Conservation (phyloP, 805 yeast species). For the Yarrowia alimentaria region DNA sequence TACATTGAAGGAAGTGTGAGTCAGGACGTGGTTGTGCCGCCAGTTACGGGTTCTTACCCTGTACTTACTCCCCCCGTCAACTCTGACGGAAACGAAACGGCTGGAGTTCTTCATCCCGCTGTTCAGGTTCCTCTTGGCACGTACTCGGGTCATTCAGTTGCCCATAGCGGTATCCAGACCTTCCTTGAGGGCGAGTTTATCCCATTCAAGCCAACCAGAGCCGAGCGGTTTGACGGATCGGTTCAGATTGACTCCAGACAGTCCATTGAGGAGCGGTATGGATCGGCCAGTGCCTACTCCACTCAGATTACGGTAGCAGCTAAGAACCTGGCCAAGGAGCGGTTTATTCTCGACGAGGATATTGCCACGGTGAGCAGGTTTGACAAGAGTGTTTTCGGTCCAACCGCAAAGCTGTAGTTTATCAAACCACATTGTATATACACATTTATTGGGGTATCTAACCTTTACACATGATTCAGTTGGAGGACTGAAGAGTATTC, state of each 20-base stretch:
- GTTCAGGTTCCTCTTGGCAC: conserved; percentile 23
- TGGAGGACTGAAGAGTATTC: too few species aligned
- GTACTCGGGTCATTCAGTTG: conserved; percentile 15
- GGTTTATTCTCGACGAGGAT: conserved; percentile 12
- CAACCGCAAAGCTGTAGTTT: neutral
- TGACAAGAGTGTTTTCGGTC: conserved; percentile 5
- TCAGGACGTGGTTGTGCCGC: conserved; percentile 4
- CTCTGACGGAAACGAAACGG: conserved; percentile 15
- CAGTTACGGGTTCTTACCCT: conserved; percentile 3
- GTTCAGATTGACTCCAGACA: conserved; percentile 3
- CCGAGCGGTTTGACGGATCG: neutral
- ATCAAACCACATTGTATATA: too few species aligned
- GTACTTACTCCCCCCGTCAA: conserved; percentile 22
- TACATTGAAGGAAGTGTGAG: neutral
- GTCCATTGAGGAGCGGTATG: conserved; percentile 4
- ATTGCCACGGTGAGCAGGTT: conserved; percentile 10
- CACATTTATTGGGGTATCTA: too few species aligned
- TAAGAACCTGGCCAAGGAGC: conserved; percentile 6
- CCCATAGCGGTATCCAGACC: conserved; percentile 19
- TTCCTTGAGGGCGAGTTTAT: conserved; percentile 19
- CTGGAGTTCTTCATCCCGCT: conserved; percentile 23
- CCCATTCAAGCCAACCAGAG: conserved; percentile 1
- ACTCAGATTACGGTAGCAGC: conserved; percentile 4
- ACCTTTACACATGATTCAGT: too few species aligned
- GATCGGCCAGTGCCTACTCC: neutral